These are phyloP conservation scores for Colletotrichum sidae DNA, from an alignment of 2,329 filamentous ascomycete species.

Conservation along the genomic window DNA sequence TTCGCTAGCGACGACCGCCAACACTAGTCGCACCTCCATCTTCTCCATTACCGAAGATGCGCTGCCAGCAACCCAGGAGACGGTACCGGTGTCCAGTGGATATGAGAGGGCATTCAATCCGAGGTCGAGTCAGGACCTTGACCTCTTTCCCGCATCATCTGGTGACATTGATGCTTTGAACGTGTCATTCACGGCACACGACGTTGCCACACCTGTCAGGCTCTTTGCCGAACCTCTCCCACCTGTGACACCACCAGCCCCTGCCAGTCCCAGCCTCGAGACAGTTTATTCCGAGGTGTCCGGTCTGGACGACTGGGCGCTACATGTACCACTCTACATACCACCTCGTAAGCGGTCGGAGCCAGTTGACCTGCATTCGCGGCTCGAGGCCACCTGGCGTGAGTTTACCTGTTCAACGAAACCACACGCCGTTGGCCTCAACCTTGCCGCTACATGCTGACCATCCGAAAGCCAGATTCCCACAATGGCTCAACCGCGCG, in stretches of 20 bases:
- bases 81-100: conserved; percentile 1
- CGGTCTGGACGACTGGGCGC: not conserved
- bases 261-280: not conserved
- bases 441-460: not conserved
- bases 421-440: too few species aligned
- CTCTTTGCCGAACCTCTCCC: not conserved
- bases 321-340: not conserved
- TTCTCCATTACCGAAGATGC: not conserved
- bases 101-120: not conserved
- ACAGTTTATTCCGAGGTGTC: conserved; percentile 3
- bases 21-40: conserved; percentile 18
- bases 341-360: conserved; percentile 7
- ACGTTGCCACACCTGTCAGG: not conserved
- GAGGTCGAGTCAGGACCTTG: conserved; percentile 2
- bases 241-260: not conserved
- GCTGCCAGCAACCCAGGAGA: conserved; percentile 16
- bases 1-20: conserved; percentile 8
- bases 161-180: conserved; percentile 21
- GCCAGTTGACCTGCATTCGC: conserved; percentile 18
- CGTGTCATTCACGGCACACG: conserved; percentile 17
- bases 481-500: conserved; percentile 50
- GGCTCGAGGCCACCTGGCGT: conserved; percentile 23
- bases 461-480: conserved; percentile 18
- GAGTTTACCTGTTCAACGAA: not conserved
- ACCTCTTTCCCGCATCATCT: conserved; percentile 19